Evolutionary conservation across 257 asterid genomes (phyloP).

Genomic region (Salvia rosmarinus): DNA sequence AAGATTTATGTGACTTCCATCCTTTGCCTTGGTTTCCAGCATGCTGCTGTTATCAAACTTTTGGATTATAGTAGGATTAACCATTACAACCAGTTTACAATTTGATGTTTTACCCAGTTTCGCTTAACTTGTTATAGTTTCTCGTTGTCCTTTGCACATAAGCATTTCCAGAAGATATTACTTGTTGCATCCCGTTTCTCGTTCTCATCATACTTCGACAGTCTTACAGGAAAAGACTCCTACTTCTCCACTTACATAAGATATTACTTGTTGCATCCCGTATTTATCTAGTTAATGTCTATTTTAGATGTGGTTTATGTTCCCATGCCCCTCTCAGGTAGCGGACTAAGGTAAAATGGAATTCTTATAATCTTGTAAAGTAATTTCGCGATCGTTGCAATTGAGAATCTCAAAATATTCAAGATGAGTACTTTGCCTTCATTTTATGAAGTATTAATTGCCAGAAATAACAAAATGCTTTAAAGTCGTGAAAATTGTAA

Average conservation of each 20-base stretch:
- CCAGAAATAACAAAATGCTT: too few species aligned
- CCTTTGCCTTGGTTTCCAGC: conserved; percentile 15
- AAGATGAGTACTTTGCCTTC: background rate
- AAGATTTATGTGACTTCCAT: conserved; percentile 16
- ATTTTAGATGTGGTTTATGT: background rate
- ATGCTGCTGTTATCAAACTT: conserved; percentile 17
- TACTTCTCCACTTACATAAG: background rate
- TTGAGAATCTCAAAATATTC: background rate
- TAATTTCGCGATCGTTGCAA: background rate
- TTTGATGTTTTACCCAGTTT: background rate
- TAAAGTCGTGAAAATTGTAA: too few species aligned
- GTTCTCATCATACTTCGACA: background rate
- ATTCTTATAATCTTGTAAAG: background rate
- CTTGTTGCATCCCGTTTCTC: too few species aligned
- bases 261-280: background rate
- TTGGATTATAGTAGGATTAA: background rate
- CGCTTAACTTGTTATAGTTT: background rate
- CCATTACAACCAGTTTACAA: background rate
- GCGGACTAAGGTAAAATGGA: background rate
- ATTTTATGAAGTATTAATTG: background rate
- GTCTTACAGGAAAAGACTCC: background rate
- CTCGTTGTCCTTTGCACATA: background rate
- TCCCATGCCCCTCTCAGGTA: background rate
- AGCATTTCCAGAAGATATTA: background rate
- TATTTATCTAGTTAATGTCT: background rate